Evolutionary conservation across 2,329 filamentous ascomycete genomes (phyloP).

Genomic region (Paracamarosporium sp.): DNA sequence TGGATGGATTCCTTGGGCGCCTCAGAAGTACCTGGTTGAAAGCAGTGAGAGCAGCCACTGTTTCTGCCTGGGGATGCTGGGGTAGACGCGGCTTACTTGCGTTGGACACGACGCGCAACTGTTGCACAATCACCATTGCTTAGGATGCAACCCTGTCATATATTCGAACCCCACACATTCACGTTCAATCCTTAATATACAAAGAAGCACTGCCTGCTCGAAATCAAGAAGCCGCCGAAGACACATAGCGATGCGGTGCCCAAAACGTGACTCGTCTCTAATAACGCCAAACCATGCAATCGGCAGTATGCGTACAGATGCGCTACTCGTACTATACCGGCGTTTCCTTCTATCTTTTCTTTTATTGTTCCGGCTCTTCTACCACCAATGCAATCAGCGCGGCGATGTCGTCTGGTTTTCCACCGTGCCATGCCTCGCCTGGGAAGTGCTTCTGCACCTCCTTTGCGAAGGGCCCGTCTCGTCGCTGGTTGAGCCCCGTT

Average conservation of each 20-base stretch:
- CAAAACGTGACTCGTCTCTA: slow-evolving; percentile 10
- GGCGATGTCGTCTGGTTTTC: slow-evolving; percentile 96
- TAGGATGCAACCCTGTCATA: too few species aligned
- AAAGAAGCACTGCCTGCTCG: not conserved
- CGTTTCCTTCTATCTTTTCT: not conserved
- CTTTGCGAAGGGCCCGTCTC: slow-evolving; percentile 92
- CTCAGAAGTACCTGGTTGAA: too few species aligned
- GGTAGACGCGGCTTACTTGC: too few species aligned
- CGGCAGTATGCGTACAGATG: slow-evolving; percentile 25
- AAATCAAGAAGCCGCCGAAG: not conserved
- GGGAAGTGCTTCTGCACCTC: slow-evolving; percentile 91
- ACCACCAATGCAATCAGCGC: slow-evolving; percentile 70
- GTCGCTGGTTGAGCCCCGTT: slow-evolving; percentile 79
- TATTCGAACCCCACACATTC: too few species aligned
- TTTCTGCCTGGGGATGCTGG: too few species aligned
- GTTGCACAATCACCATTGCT: too few species aligned
- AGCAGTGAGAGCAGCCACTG: too few species aligned
- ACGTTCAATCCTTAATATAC: not conserved
- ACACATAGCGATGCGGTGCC: slow-evolving; percentile 13
- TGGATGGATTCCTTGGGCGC: too few species aligned
- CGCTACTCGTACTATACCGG: slow-evolving; percentile 8
- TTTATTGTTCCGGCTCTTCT: slow-evolving; percentile 25
- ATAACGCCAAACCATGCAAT: slow-evolving; percentile 38
- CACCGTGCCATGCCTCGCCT: slow-evolving; percentile 84
- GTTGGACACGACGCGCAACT: too few species aligned